These are phyloP conservation scores for Hortiboletus flavorubellus DNA, from an alignment of 768 basidiomycete genomes.

Conservation along the genomic window DNA sequence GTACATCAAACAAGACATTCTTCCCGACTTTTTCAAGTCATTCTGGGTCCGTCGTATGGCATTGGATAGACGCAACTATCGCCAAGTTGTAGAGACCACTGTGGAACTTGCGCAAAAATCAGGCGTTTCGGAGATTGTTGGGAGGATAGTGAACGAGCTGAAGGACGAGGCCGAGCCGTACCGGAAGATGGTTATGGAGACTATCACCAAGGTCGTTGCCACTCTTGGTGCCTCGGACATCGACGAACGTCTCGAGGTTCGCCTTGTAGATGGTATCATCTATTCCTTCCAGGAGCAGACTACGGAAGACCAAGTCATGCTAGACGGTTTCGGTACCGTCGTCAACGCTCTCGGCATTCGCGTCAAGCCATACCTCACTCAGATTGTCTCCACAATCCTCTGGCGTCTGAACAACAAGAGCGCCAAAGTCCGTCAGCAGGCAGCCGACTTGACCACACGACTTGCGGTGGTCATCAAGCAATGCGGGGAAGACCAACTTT, in stretches of 20 bases:
- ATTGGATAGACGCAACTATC: conserved; percentile 91
- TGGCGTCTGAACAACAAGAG: conserved; percentile 99
- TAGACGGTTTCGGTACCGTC: conserved; percentile 97
- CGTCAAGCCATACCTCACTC: conserved; percentile 97
- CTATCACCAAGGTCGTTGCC: conserved; percentile 93
- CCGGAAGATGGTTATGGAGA: conserved; percentile 99
- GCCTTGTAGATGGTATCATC: conserved; percentile 97
- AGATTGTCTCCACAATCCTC: conserved; percentile 97
- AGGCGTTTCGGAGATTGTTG: conserved; percentile 95
- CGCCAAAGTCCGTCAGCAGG: conserved; percentile 98
- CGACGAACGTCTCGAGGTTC: conserved; percentile 91
- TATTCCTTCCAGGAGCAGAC: conserved; percentile 99
- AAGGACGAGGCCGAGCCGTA: conserved; percentile 70
- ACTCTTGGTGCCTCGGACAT: conserved; percentile 96
- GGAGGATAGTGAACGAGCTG: conserved; percentile 64
- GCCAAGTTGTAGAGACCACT: conserved; percentile 97
- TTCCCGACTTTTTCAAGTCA: conserved; percentile 98
- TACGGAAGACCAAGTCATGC: conserved; percentile 98
- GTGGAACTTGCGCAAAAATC: conserved; percentile 97
- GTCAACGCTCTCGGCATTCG: conserved; percentile 95
- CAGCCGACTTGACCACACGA: conserved; percentile 96
- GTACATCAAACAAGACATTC: conserved; percentile 96
- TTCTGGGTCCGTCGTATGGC: conserved; percentile 99
- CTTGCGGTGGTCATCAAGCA: conserved; percentile 98
- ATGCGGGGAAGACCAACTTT: conserved; percentile 92